Conservation (phyloP, 768 basidiomycete species). For the Brasilioporus rufonigricans region DNA sequence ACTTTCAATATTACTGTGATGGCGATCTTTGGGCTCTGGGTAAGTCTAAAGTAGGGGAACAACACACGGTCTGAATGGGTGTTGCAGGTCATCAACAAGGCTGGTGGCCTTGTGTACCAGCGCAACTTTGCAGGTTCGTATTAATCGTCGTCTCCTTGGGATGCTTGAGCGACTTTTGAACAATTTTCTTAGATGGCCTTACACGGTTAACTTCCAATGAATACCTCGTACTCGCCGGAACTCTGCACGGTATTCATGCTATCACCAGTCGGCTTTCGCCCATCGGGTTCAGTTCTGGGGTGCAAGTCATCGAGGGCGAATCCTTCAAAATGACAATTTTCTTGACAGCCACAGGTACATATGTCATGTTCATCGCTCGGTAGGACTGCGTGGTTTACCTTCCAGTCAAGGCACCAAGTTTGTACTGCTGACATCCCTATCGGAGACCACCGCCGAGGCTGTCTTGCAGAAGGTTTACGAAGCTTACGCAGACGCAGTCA, state of each 20-base stretch:
- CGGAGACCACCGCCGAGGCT: constrained; percentile 65
- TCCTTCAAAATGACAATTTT: constrained; percentile 92
- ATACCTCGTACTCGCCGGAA: constrained; percentile 93
- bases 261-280: constrained; percentile 93
- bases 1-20: constrained; percentile 36
- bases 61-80: not conserved
- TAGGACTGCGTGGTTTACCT: not conserved
- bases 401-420: constrained; percentile 81
- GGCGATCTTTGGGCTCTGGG: constrained; percentile 84
- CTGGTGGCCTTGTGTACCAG: constrained; percentile 94
- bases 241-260: constrained; percentile 97
- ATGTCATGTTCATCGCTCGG: not conserved
- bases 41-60: constrained; percentile 32
- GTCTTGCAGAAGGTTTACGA: constrained; percentile 88
- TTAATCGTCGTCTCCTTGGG: not conserved
- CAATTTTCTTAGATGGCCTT: constrained; percentile 68
- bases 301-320: constrained; percentile 94
- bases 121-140: constrained; percentile 81
- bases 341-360: constrained; percentile 82
- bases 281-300: constrained; percentile 76
- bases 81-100: constrained; percentile 91
- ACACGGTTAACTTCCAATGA: constrained; percentile 90
- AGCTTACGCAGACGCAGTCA: constrained; percentile 89
- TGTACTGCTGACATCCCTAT: constrained; percentile 82
- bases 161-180: not conserved